Base-by-base conservation (phyloP, 768 basidiomycete species). In the Phlebiopsis flavidoalba region DNA sequence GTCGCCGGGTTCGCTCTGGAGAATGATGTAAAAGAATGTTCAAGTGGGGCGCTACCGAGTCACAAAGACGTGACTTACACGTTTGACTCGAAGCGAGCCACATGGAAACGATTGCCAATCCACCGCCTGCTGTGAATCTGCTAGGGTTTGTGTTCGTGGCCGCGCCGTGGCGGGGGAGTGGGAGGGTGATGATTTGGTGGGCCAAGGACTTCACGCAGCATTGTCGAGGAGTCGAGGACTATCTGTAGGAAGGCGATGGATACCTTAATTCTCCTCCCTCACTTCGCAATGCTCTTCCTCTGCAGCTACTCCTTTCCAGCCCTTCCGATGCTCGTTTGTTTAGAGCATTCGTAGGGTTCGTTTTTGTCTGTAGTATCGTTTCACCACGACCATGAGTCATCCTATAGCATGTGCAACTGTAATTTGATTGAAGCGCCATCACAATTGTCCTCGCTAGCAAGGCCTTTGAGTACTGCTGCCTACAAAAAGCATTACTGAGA, bases 101-200 rank as follows among this genome's bases (percentile, higher is more conserved):
- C 91, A 94, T 92, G 67, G n/a, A n/a, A 93, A 94, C 0, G 92
- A 93, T 69, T 93, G n/a, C n/a, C n/a, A 92, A 51, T 93, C 92
- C 1, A 89, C 88, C 1, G 86, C 83, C 62, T 83, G 82, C 63
- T 77, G 75, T 1, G 77, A 77, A 24, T 77, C 75, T 0, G 66
- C 66, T 47, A 69, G 80, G 77, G n/a, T n/a, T 31, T 83, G 82
- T 62, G n/a, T 88, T 80, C 58, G 76, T 72, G 78, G 70, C n/a
- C 45, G 59, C 70, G 63, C n/a, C 61, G 69, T 50, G 81, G 77
- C 33, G 83, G 81, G 17, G 81, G n/a, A n/a, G 77, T 2, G 77
- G n/a, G n/a, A 78, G 1, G 80, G 69, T 24, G 76, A 72, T 55
- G 78, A n/a, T 69, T 70, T 61, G 66, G 61, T 61, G 69, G n/a